Conservation (phyloP, 139 green algal species). For the Coelastrella sp. region DNA sequence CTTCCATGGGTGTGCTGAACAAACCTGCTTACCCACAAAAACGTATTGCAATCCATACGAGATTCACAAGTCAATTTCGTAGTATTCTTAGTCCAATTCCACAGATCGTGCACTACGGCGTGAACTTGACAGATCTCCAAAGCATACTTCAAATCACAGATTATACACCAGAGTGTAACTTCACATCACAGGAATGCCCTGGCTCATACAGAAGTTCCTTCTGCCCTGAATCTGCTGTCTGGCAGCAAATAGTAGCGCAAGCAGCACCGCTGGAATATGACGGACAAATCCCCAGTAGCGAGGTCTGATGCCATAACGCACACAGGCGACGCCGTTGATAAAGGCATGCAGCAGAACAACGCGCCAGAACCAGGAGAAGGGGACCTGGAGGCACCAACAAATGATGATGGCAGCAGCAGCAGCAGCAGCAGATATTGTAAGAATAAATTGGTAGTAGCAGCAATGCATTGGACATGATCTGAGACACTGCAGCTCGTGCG, state of each 20-base stretch:
- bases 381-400: background rate
- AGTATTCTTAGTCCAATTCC: no score
- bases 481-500: no score
- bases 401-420: background rate
- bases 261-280: background rate
- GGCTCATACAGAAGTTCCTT: background rate
- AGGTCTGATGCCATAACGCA: background rate
- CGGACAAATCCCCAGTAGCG: background rate
- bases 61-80: no score
- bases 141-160: no score
- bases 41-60: no score
- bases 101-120: no score
- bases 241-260: background rate
- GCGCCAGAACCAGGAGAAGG: background rate
- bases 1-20: no score
- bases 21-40: no score
- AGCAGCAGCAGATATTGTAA: background rate
- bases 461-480: background rate
- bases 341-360: background rate
- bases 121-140: no score
- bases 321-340: background rate
- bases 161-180: no score
- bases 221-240: background rate
- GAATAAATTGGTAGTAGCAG: background rate
- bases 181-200: background rate